Base-by-base conservation (phyloP, 805 yeast species). In the Cyberlindnera xishuangbannaensis region DNA sequence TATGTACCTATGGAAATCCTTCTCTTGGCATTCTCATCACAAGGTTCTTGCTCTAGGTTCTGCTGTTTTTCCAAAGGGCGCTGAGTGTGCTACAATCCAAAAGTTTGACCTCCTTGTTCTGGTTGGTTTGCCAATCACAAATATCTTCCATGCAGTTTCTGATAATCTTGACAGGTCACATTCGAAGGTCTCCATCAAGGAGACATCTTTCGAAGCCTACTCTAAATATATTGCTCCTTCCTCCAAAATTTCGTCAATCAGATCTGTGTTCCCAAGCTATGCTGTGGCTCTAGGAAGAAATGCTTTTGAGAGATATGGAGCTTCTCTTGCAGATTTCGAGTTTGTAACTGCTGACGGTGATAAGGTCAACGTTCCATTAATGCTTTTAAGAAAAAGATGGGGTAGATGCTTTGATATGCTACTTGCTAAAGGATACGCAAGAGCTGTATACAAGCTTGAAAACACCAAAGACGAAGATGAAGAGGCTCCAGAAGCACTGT, bases 1-100 rank as follows among this genome's bases (percentile, higher is more conserved):
- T 3, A 83, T 79, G 47, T 59, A 80, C 33, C 67, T 79, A 31
- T 75, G 83, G 73, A 78, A 75, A 41, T 75, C 82, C 0, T 77
- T 71, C 55, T 76, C 76, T 2, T 83, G 94, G 94, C 70, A 69
- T 20, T 78, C 88, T 1, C 94, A 83, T 54, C 90, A 83, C 49
- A 77, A 76, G 51, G 76, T 79, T 1, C 59, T 79, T 1, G 55
- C 80, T 18, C 47, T 83, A 22, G 92, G 92, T 1, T 55, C 65
- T 7, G 35, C 43, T 5, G 19, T 26, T 2, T 19, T 39, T 8
- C 48, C 50, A 1, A 37, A 40, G 15, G 51, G 51, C 24, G 55
- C 53, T 12, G 41, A 40, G n/a, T 35, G 35, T 29, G 54, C 59
- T 6, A 52, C 63, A 3, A 55, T 76, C 51, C 66, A 72, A 64